Evolutionary conservation across 1,139 yeast species (phyloP), one percentile per base, ranked within the genome.

Genomic region (Suhomyces choctaworum): DNA sequence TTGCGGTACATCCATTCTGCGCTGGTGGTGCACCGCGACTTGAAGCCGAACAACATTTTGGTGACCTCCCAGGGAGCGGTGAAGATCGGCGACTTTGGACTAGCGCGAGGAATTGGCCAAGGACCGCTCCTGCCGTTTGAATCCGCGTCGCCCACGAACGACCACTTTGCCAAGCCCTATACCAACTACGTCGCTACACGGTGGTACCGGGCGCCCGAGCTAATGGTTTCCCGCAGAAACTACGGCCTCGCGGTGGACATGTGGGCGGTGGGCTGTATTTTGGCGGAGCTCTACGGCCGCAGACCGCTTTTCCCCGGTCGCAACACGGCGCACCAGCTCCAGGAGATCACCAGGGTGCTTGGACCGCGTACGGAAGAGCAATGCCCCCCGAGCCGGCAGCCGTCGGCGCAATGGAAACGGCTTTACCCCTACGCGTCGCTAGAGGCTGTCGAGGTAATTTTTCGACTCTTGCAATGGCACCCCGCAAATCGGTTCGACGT

Each of bases 141-240:
- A n/a, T n/a, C 26, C 26, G 17, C 17, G 13, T 11, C 15, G 17
- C 15, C 20, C 59, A 43, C 60, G 53, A 37, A 48, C 27, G 39
- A 50, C 33, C n/a, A n/a, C n/a, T n/a, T n/a, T n/a, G n/a, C n/a
- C 33, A 57, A 50, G 42, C 73, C 64, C 13, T 85, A 86, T 31
- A 89, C 97, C 4, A 81, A 81, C 47, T 89, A 89, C 51, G 97
- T 90, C 12, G 97, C 97, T 3, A 90, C 97, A 0, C 66, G 97
- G 42, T 90, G 96, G 96, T 90, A 90, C 54, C 66, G 97, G 35
- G 97, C 97, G 0, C 97, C 97, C 0, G 97, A 90, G 54, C 68
- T 90, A 37, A 78, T 89, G 42, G 65, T 89, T 39, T 77, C 86
- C 15, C 73, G 75, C 33, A 70, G 73, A 40, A 64, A 61, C 37